Evolutionary conservation across 805 yeast species (phyloP), one percentile per base, ranked within the genome.

Genomic region (Saturnispora mendoncae): DNA sequence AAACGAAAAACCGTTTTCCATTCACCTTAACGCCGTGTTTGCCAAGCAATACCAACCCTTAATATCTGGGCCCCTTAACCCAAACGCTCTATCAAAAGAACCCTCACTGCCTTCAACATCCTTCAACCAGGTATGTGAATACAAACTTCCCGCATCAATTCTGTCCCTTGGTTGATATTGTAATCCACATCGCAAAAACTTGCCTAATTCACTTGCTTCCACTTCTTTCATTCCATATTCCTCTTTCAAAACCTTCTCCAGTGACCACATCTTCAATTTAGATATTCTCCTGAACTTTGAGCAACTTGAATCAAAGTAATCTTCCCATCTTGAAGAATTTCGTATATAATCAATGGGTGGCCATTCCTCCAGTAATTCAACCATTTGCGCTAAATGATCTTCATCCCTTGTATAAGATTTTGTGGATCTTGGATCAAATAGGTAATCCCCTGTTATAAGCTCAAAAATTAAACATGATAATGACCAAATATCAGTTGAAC

Each of bases 401-500:
- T 76, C 82, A 54, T 76, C 76, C 48, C 73, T 72, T 34, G 61
- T 60, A 52, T 57, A 72, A 6, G 64, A 54, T 33, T 64, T 56
- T 1, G 78, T 76, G 20, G 64, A 63, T 47, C 67, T 69, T n/a
- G 83, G 82, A 51, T 76, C 80, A 53, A 76, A 76, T 36, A 76
- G 58, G 50, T 68, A 76, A 52, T 76, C 83, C 17, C 81, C 79
- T 3, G 82, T 75, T 23, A 76, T 64, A 23, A 76, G 57, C 53
- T 76, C 83, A 55, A 76, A 76, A 2, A 76, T 61, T 19, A 76
- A 58, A 55, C 82, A 76, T 1, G 73, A 81, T 33, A 67, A 56
- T 7, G 79, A 72, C 83, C 83, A 76, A 27, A 74, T 48, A 56
- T 76, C 83, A 1, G 80, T 65, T 7, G 79, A 71, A 21, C 78